Evolutionary conservation across 345 rosid species (phyloP), one percentile per base, ranked within the genome.

Genomic region (Populus euphratica): DNA sequence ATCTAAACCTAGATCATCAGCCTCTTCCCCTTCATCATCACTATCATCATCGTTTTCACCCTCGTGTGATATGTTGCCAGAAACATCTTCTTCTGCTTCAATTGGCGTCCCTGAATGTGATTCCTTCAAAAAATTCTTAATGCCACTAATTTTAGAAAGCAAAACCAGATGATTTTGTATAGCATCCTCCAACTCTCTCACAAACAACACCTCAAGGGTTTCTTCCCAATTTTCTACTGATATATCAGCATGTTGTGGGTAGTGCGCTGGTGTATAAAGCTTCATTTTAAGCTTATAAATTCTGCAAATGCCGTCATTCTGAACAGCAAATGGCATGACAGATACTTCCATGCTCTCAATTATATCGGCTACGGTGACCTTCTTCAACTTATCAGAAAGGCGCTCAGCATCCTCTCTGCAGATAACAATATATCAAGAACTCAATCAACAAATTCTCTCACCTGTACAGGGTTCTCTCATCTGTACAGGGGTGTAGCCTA

Each of bases 111-210:
- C 86, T 72, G 88, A 69, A 69, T 67, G 68, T 5, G 85, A 80
- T 49, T 85, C 91, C 41, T 85, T 44, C 70, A 72, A 69, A 39
- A 83, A 80, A 76, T 84, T 70, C 56, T 88, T 83, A 79, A 93
- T 91, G 80, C 99, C 98, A 33, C 86, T 92, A 23, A 93, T 96
- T 84, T 65, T 90, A 49, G 83, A 73, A 61, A 92, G 93, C 88
- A 96, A 83, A 56, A 73, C 66, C 69, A 93, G 71, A 80, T 93
- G 96, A 77, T 33, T 92, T 80, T 92, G 91, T 75, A 93, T 89
- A 63, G 97, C 93, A 81, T 96, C 99, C 86, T 96, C 99, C 86
- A 96, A 82, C 77, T 87, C 92, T 86, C 98, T 92, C 80, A 89
- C 73, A 87, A 85, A 96, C 43, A 41, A 72, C 71, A 79, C 81